Evolutionary conservation across 305 asterid genomes (phyloP).

Genomic region (Solanum hybrid): DNA sequence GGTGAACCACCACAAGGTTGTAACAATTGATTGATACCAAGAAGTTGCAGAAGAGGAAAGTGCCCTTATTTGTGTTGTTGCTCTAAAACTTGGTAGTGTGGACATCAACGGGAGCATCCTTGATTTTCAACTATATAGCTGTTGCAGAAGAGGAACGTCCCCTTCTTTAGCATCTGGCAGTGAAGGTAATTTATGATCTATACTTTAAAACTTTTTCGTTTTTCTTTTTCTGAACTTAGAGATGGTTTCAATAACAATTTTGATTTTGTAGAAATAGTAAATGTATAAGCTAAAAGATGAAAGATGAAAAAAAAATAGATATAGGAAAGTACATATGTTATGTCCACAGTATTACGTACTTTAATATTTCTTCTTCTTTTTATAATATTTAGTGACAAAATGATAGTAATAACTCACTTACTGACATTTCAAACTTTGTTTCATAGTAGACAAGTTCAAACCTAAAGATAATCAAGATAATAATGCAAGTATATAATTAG

Average conservation of each 20-base stretch:
- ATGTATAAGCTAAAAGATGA: not conserved
- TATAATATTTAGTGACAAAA: not conserved
- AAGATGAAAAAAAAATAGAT: too few relatives aligned
- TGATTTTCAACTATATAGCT: slow-evolving; percentile 23
- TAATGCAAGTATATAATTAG: not conserved
- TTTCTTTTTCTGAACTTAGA: not conserved
- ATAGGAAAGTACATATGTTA: not conserved
- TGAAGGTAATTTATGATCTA: not conserved
- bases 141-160: slow-evolving; percentile 30
- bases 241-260: not conserved
- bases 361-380: not conserved
- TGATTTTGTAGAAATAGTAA: not conserved
- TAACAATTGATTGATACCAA: slow-evolving; percentile 19
- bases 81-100: slow-evolving; percentile 19
- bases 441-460: not conserved
- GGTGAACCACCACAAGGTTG: slow-evolving; percentile 14
- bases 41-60: slow-evolving; percentile 15
- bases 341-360: not conserved
- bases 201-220: not conserved
- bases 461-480: not conserved
- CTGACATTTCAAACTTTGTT: not conserved
- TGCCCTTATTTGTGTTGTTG: slow-evolving; percentile 21
- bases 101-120: slow-evolving; percentile 16
- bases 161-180: not conserved
- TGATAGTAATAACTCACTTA: not conserved